Conservation (phyloP, 371 early-diverging fungal genomes). For the Catenaria anguillulae region DNA sequence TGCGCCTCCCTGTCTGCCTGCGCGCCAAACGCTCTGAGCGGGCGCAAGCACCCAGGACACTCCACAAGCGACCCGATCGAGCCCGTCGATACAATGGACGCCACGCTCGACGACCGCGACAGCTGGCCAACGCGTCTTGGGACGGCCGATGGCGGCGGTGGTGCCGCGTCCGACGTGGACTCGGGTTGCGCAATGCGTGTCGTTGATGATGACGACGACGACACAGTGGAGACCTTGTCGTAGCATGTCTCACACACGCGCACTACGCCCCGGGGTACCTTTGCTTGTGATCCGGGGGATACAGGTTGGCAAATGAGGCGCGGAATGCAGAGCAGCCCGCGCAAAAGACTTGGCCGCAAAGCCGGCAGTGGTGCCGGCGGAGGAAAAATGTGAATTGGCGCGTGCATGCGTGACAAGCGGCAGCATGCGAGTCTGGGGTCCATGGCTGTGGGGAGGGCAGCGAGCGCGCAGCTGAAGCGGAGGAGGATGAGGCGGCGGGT, state of each 20-base stretch:
- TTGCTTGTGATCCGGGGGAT: too few relatives aligned
- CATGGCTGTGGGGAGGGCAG: not conserved
- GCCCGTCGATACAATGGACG: not conserved
- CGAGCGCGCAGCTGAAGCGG: not conserved
- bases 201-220: too few relatives aligned
- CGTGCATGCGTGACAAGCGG: not conserved
- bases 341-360: constrained; percentile 8
- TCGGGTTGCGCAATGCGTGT: too few relatives aligned
- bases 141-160: not conserved
- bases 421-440: not conserved
- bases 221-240: too few relatives aligned
- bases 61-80: not conserved
- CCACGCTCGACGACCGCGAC: not conserved
- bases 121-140: not conserved
- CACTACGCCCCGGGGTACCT: too few relatives aligned
- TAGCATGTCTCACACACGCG: not conserved
- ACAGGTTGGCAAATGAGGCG: too few relatives aligned
- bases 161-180: too few relatives aligned
- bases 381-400: not conserved
- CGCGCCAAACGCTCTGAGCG: not conserved
- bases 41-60: not conserved
- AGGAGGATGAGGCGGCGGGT: not conserved
- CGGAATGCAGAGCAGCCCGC: not conserved
- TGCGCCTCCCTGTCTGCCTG: not conserved
- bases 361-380: constrained; percentile 9